Base-by-base conservation (phyloP, 306 rosid genomes). In the Trichosanthes cucumerina region DNA sequence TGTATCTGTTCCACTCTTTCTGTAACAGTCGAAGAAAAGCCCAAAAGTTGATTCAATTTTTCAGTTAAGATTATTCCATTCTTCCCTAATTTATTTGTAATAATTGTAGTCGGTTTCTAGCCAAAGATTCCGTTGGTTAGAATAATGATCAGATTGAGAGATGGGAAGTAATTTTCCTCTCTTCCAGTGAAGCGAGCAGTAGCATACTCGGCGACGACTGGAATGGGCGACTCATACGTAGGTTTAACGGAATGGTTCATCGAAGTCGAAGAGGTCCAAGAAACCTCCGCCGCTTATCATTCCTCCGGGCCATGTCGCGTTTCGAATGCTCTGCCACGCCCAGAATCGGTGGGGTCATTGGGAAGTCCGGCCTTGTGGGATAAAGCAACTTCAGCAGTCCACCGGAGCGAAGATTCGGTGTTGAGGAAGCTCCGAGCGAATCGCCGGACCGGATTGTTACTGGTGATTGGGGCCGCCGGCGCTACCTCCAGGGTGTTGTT, bases 301-400 rank as follows among this genome's bases (percentile, higher is more conserved):
- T 0, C 92, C 97, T 6, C 79, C 89, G 0, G 99, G 93, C 31
- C 97, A 96, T 80, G 85, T 79, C 9, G 82, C 96, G 13, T 92
- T 96, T 85, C 96, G 99, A 54, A 83, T 96, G 79, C 93, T 96
- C 81, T 96, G 98, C 84, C 88, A 96, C 82, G 83, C 93, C 99
- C 1, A 88, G 99, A 74, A 88, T 92, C 59, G 99, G 99, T 39
- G 99, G 99, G 21, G 91, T 96, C 3, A 96, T 96, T 50, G 99
- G 99, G 6, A 92, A 90, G 89, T 88, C 93, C 41, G 99, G 99
- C 18, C 15, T 65, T 53, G 86, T 91, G 21, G n/a, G n/a, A 96
- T 96, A 39, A 90, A 88, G 85, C 86, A 72, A 23, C 99, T 96
- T 73, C 98, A 91, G 89, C 86, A 80, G 58, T 70, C 87, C 60